Evolutionary conservation across 2,329 filamentous ascomycete species (phyloP), one percentile per base, ranked within the genome.

Genomic region (Mycosphaerella sp.): DNA sequence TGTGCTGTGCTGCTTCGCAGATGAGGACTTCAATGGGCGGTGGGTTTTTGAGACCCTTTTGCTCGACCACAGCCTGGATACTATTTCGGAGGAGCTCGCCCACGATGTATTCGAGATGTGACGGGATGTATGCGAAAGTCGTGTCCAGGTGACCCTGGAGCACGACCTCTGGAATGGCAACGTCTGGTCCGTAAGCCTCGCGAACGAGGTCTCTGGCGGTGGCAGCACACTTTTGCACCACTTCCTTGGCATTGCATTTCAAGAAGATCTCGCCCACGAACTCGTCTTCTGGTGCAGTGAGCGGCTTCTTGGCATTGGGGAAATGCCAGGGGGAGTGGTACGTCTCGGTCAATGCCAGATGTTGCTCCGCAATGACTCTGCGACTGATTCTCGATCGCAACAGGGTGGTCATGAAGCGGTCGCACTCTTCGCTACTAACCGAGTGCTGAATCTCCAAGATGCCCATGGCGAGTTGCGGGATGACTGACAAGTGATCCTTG

Each of bases 241-340:
- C 88, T 64, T 96, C 90, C 66, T 84, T 86, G 45, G 92, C 92
- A 59, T 89, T 89, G 72, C 93, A 97, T 64, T 87, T 90, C 48
- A 97, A 81, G 67, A 98, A 95, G 11, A 98, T 90, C 68, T 97
- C 90, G 56, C 93, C 93, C 12, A 98, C 89, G 66, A 95, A 95
- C 59, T 97, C 92, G 46, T 87, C 75, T 55, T 82, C 79, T n/a
- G 75, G 69, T 49, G 82, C 78, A 9, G 76, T 73, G 38, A 82
- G 79, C 39, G 85, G 79, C 61, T 72, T 70, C 54, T 85, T 86
- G 2, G 87, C 84, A 58, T 89, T 83, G 0, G 89, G 87, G 54
- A 90, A 92, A 75, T 95, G 91, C 82, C 88, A 91, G 2, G 88
- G 86, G 0, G 88, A 87, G 70, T 93, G 86, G 75, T 91, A 97